Base-by-base conservation (phyloP, 345 rosid genomes). In the Laguncularia racemosa region DNA sequence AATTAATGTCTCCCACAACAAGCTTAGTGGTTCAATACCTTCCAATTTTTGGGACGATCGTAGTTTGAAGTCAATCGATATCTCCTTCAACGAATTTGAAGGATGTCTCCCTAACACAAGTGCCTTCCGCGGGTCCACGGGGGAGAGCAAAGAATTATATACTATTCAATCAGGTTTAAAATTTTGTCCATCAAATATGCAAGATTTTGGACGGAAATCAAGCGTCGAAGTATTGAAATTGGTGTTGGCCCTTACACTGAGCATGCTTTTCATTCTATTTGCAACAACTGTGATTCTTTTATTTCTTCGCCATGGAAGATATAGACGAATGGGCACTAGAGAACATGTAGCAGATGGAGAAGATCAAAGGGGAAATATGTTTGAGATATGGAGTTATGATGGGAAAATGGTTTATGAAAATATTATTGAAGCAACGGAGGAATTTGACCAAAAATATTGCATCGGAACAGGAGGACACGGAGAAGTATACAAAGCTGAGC, bases 91-190 rank as follows among this genome's bases (percentile, higher is more conserved):
- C 17, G 52, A 59, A 4, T 33, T 81, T 16, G 49, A 52, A 17
- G 81, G 83, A 47, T 62, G 49, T 0, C 14, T 81, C 3, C 80
- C 83, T 83, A 0, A 12, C 26, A 19, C 51, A 51, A 20, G 71
- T 75, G n/a, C n/a, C n/a, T n/a, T n/a, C n/a, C n/a, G n/a, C n/a
- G n/a, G n/a, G n/a, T 77, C 60, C 58, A 16, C 6, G 57, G 56
- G 10, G n/a, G n/a, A n/a, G 75, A 75, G 65, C 53, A 59, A 23
- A 18, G 67, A 40, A 16, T 46, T 74, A 23, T 69, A 77, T 11
- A 73, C 76, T n/a, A 52, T n/a, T n/a, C n/a, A n/a, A n/a, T n/a
- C n/a, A n/a, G n/a, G n/a, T n/a, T n/a, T n/a, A n/a, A n/a, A n/a
- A n/a, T n/a, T n/a, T n/a, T n/a, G n/a, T n/a, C n/a, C n/a, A n/a